A percentile compares a stretch with the other conserved stretches of the same genome.
Conservation (phyloP, 768 basidiomycete species). For the Lentinula guzmanii region DNA sequence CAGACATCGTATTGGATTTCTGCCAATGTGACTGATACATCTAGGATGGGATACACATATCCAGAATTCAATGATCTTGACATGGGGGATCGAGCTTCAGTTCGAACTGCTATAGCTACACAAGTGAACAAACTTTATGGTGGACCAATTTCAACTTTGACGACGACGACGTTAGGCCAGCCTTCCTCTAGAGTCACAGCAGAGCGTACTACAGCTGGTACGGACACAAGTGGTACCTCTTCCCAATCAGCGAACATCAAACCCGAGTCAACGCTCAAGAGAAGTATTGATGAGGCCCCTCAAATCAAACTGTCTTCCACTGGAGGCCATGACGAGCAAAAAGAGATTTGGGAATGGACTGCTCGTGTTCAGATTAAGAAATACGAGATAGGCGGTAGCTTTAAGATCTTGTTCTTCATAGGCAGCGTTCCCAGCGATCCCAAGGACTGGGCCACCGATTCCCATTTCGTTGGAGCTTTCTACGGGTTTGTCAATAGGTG, state of each 20-base stretch:
- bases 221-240: not conserved
- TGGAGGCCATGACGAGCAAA: not conserved
- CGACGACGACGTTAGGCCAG: not conserved
- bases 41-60: conserved; percentile 39
- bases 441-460: conserved; percentile 26
- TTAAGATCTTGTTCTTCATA: conserved; percentile 42
- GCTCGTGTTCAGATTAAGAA: conserved; percentile 35
- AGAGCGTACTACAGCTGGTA: not conserved
- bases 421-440: conserved; percentile 32
- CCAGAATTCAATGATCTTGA: conserved; percentile 42
- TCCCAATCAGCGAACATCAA: not conserved
- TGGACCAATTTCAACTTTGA: not conserved
- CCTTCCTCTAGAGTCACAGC: not conserved
- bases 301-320: not conserved
- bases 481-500: conserved; percentile 34
- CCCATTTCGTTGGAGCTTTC: conserved; percentile 37
- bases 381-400: conserved; percentile 36
- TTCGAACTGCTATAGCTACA: conserved; percentile 24
- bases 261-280: not conserved
- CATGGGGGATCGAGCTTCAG: conserved; percentile 18
- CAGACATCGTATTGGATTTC: conserved; percentile 34
- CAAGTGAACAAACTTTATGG: conserved; percentile 32
- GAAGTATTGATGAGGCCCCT: not conserved
- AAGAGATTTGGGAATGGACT: conserved; percentile 32
- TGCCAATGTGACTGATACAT: conserved; percentile 19